A percentile compares a stretch with the other conserved stretches of the same genome.
phyloP scores from a whole-genome alignment of 2,329 filamentous ascomycete genomes.

The Aaosphaeria pasadenensis region DNA sequence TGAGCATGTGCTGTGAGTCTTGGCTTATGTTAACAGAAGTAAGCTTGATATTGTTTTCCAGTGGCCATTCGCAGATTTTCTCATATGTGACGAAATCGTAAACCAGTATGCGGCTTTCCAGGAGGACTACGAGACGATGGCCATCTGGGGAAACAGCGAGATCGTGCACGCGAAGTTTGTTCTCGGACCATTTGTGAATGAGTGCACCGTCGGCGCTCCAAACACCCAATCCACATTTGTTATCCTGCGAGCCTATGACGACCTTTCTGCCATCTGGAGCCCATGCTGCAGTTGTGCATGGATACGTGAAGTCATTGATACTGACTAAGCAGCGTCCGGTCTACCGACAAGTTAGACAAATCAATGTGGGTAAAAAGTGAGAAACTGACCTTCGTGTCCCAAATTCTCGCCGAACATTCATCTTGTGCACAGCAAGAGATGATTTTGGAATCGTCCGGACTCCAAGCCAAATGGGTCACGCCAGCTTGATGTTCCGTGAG shows the following conservation, averaged over 20 bases:
- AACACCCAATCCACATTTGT: constrained; percentile 30
- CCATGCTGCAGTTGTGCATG: constrained; percentile 90
- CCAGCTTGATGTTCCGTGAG: constrained; percentile 69
- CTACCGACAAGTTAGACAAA: constrained; percentile 8
- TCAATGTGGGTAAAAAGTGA: neutral
- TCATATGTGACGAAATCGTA: constrained; percentile 76
- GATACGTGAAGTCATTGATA: constrained; percentile 72
- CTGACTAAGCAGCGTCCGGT: constrained; percentile 52
- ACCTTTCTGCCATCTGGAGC: constrained; percentile 73
- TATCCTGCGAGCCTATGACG: constrained; percentile 59
- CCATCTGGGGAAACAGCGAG: constrained; percentile 81
- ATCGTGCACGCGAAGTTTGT: constrained; percentile 75
- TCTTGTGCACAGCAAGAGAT: constrained; percentile 72
- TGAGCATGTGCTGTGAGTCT: constrained; percentile 76
- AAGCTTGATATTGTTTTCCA: constrained; percentile 58
- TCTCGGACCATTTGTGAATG: constrained; percentile 62
- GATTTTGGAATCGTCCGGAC: constrained; percentile 82
- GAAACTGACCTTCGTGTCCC: constrained; percentile 52
- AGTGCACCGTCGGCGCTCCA: constrained; percentile 65
- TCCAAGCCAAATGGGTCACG: constrained; percentile 83
- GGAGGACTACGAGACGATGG: constrained; percentile 74
- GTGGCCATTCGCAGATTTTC: constrained; percentile 69
- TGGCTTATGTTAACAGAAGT: constrained; percentile 78
- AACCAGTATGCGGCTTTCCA: constrained; percentile 69
- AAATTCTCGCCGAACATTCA: constrained; percentile 69